Evolutionary conservation across 2,329 filamentous ascomycete genomes (phyloP).

Genomic region (Ascomycota sp.): DNA sequence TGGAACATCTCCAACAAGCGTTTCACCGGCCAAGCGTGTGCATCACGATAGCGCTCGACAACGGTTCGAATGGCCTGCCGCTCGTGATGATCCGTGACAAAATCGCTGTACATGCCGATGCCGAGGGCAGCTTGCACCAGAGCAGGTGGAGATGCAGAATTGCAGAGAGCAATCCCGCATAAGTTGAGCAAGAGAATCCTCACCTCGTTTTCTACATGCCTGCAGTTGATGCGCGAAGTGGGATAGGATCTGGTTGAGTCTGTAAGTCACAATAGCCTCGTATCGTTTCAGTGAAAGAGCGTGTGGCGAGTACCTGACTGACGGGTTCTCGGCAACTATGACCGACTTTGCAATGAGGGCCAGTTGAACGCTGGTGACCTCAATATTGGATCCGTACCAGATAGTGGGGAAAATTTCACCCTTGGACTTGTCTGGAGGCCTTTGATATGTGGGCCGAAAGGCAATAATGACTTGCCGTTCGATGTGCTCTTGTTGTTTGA

Average conservation of each 20-base stretch:
- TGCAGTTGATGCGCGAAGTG: conserved; percentile 11
- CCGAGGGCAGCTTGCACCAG: conserved; percentile 17
- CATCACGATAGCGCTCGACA: conserved; percentile 21
- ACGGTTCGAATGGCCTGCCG: conserved; percentile 15
- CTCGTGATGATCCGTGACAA: conserved; percentile 18
- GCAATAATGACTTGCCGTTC: conserved; percentile 12
- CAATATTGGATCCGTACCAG: conserved; percentile 17
- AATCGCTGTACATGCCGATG: conserved; percentile 19
- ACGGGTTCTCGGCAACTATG: conserved; percentile 17
- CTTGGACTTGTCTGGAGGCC: conserved; percentile 12
- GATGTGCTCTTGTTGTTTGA: conserved; percentile 14
- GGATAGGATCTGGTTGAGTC: not conserved
- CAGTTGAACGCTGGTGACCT: conserved; percentile 18
- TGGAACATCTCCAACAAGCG: conserved; percentile 15
- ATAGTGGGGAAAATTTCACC: conserved; percentile 18
- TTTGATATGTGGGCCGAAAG: conserved; percentile 14
- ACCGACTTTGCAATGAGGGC: conserved; percentile 18
- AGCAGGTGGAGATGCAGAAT: conserved; percentile 15
- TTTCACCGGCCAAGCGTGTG: conserved; percentile 17
- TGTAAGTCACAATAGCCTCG: not conserved
- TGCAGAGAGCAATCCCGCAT: conserved; percentile 18
- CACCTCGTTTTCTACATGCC: conserved; percentile 16
- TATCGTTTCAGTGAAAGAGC: too few species aligned
- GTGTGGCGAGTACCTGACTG: conserved; percentile 8
- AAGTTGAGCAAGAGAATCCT: conserved; percentile 15